phyloP scores from a whole-genome alignment of 2,329 filamentous ascomycete genomes.

The Fusarium tricinctum region DNA sequence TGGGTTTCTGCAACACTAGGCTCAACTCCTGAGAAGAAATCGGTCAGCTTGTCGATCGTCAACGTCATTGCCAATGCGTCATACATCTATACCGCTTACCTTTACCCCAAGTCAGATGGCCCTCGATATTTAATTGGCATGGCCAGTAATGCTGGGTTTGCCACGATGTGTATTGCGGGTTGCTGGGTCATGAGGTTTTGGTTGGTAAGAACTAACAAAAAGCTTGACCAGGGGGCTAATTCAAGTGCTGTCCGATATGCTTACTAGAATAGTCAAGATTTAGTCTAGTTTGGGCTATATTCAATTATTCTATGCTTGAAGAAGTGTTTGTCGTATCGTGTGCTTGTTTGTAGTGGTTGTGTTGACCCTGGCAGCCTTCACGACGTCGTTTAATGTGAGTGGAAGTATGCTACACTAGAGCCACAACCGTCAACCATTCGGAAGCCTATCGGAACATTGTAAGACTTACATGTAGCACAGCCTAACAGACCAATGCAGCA shows the following conservation, averaged over 20 bases:
- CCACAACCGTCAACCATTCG: too few relatives aligned
- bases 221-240: constrained; percentile 40
- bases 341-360: too few relatives aligned
- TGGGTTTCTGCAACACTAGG: constrained; percentile 59
- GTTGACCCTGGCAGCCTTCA: too few relatives aligned
- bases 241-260: constrained; percentile 33
- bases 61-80: constrained; percentile 60
- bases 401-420: too few relatives aligned
- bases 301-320: too few relatives aligned
- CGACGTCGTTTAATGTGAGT: too few relatives aligned
- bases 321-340: too few relatives aligned
- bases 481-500: too few relatives aligned
- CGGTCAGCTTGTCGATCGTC: constrained; percentile 58
- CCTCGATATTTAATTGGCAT: constrained; percentile 60
- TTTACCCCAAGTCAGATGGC: constrained; percentile 58
- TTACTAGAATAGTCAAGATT: background rate
- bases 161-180: constrained; percentile 45
- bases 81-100: constrained; percentile 62
- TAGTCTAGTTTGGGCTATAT: too few relatives aligned
- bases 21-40: constrained; percentile 61
- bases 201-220: constrained; percentile 47
- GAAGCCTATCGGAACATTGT: too few relatives aligned
- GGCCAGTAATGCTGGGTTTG: constrained; percentile 49
- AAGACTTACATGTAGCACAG: too few relatives aligned
- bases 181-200: constrained; percentile 48